A percentile compares a stretch with the other conserved stretches of the same genome.
phyloP scores from a whole-genome alignment of 306 rosid species.

The Oxytropis ochrocephala region DNA sequence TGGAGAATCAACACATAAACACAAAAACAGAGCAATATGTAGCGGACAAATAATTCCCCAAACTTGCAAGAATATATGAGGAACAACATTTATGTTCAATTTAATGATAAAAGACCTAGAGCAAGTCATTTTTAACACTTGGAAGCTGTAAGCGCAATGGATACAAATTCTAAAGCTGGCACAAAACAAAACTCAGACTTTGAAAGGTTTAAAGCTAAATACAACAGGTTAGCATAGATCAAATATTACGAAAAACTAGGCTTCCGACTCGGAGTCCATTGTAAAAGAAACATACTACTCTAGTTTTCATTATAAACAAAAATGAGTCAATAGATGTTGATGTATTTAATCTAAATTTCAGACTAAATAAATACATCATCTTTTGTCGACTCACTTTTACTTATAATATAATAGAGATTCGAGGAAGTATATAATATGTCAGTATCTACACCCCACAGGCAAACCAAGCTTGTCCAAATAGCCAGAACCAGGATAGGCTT shows the following conservation, averaged over 20 bases:
- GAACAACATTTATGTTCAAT: too few relatives aligned
- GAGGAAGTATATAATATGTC: background rate
- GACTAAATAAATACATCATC: too few relatives aligned
- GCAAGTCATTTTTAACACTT: background rate
- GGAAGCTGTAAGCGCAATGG: background rate
- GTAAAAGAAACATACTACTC: background rate
- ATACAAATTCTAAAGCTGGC: background rate
- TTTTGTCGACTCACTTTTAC: too few relatives aligned
- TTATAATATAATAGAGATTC: too few relatives aligned
- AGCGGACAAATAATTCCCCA: too few relatives aligned
- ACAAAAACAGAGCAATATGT: too few relatives aligned
- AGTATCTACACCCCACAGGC: constrained; percentile 52
- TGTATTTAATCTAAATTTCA: too few relatives aligned
- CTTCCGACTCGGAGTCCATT: background rate
- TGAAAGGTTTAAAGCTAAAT: background rate
- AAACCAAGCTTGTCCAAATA: constrained; percentile 69
- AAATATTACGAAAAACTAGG: background rate
- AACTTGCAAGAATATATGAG: too few relatives aligned
- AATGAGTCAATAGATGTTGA: too few relatives aligned
- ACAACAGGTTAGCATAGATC: constrained; percentile 33
- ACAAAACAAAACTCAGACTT: background rate
- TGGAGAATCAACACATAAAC: too few relatives aligned
- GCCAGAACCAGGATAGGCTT: constrained; percentile 75
- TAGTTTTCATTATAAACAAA: too few relatives aligned
- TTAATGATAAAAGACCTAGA: background rate